Percentiles rank a stretch among this genome's conserved stretches.
These are phyloP conservation scores for Piper longum DNA, from an alignment of 164 flowering plant genomes.

Conservation along the genomic window DNA sequence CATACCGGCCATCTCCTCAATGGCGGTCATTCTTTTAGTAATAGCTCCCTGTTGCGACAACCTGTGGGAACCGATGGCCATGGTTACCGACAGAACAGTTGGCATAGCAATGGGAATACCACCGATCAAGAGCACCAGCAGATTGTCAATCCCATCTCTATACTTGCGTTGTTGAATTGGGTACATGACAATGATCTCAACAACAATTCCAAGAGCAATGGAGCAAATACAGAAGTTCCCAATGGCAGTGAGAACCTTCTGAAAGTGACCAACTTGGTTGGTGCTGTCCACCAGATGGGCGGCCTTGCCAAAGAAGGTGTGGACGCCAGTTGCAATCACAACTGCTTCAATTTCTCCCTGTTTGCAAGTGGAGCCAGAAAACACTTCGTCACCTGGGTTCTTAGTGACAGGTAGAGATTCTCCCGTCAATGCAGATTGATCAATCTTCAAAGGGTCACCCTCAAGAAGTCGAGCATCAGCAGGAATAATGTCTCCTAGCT, in stretches of 20 bases:
- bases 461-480: conserved; percentile 85
- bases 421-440: conserved; percentile 74
- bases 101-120: conserved; percentile 88
- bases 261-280: conserved; percentile 74
- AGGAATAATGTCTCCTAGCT: conserved; percentile 65
- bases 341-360: conserved; percentile 76
- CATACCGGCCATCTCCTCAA: conserved; percentile 86
- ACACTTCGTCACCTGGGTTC: conserved; percentile 64
- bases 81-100: conserved; percentile 70
- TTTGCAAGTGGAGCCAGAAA: conserved; percentile 75
- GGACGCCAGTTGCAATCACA: conserved; percentile 76
- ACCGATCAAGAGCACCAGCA: conserved; percentile 72
- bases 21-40: conserved; percentile 86
- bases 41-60: conserved; percentile 76
- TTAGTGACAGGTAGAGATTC: conserved; percentile 74
- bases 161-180: conserved; percentile 54
- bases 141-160: conserved; percentile 66
- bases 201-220: conserved; percentile 45
- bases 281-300: conserved; percentile 80
- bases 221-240: conserved; percentile 79
- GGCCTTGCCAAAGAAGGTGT: conserved; percentile 77
- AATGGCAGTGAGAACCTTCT: conserved; percentile 66
- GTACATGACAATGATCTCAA: conserved; percentile 65
- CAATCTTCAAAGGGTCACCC: conserved; percentile 71
- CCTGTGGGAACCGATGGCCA: conserved; percentile 83